phyloP scores from a whole-genome alignment of 345 rosid genomes.

The Adansonia digitata region DNA sequence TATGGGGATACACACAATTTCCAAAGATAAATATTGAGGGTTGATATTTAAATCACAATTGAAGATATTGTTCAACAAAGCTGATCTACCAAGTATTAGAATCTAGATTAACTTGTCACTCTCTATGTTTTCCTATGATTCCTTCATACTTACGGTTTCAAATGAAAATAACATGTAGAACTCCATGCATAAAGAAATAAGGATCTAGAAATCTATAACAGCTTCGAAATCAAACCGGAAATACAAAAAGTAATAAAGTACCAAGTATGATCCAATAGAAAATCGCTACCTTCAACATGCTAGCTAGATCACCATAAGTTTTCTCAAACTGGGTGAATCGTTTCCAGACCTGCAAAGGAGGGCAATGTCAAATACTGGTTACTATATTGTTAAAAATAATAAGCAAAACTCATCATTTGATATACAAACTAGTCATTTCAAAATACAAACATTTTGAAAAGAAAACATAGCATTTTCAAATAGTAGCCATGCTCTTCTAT shows the following conservation, averaged over 20 bases:
- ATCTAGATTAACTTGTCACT: background rate
- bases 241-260: background rate
- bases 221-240: background rate
- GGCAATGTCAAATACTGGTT: background rate
- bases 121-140: background rate
- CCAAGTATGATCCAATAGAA: background rate
- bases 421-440: background rate
- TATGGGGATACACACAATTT: background rate
- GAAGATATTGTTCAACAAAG: constrained; percentile 5
- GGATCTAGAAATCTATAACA: background rate
- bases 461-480: background rate
- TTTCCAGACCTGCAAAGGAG: constrained; percentile 74
- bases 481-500: background rate
- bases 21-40: background rate
- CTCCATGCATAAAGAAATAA: background rate
- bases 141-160: background rate
- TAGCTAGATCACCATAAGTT: constrained; percentile 89
- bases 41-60: background rate
- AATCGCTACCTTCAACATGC: constrained; percentile 74
- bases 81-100: background rate
- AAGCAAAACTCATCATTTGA: background rate
- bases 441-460: background rate
- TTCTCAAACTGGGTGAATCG: constrained; percentile 77
- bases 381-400: background rate
- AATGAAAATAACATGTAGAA: background rate